These are phyloP conservation scores for Zizania palustris DNA, from an alignment of 202 grass and related monocot genomes.

Conservation along the genomic window DNA sequence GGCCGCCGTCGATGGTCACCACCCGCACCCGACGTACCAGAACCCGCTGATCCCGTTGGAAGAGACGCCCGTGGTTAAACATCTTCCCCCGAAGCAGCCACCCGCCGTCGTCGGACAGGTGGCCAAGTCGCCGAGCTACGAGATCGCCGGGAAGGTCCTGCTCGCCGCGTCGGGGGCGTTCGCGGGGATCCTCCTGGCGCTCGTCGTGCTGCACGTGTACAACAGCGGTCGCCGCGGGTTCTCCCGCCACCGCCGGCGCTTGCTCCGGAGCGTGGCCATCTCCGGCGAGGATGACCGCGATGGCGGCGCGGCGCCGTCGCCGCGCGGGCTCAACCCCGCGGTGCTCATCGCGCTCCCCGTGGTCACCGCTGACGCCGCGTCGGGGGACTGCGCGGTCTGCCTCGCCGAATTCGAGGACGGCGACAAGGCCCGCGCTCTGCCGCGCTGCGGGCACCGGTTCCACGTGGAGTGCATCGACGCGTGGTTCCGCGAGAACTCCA, in stretches of 20 bases:
- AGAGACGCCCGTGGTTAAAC: accelerated
- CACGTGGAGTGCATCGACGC: slow-evolving; percentile 78
- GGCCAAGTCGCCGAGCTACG: neutral
- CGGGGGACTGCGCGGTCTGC: slow-evolving; percentile 53
- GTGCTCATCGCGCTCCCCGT: slow-evolving; percentile 49
- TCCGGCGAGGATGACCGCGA: neutral
- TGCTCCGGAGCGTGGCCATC: slow-evolving; percentile 43
- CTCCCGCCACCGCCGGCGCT: neutral
- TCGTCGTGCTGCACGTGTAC: slow-evolving; percentile 40
- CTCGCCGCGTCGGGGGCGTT: slow-evolving; percentile 43
- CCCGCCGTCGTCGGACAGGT: neutral
- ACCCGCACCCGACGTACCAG: neutral
- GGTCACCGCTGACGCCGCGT: neutral
- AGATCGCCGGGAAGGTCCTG: slow-evolving; percentile 24
- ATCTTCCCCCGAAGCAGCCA: accelerated
- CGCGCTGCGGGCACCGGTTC: slow-evolving; percentile 61
- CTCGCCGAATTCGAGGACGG: slow-evolving; percentile 51
- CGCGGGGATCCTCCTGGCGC: slow-evolving; percentile 40
- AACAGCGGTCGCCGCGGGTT: neutral
- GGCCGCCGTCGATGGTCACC: neutral
- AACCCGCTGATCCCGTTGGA: neutral
- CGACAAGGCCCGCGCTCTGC: slow-evolving; percentile 61
- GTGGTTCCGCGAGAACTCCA: slow-evolving; percentile 64
- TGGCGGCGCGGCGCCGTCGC: slow-evolving; percentile 8
- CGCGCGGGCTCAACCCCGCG: slow-evolving; percentile 37